These are phyloP conservation scores for Zizania palustris DNA, from an alignment of 202 grass and related monocot genomes.

Conservation along the genomic window DNA sequence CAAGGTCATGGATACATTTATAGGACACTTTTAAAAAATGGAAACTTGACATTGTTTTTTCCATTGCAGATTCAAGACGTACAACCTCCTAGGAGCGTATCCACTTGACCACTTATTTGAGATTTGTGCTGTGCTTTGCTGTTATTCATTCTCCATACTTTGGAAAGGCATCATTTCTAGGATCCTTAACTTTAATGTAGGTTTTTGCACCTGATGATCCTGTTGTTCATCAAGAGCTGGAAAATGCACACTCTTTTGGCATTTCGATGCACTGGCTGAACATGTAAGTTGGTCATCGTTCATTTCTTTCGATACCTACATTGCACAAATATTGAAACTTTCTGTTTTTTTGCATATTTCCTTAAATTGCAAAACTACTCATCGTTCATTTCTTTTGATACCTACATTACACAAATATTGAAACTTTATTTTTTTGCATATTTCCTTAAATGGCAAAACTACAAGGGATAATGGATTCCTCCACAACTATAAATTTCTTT, in stretches of 20 bases:
- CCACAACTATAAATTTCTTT: constrained; percentile 1
- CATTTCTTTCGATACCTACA: not conserved
- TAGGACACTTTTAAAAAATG: not conserved
- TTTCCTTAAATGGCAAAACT: not conserved
- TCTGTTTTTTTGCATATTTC: constrained; percentile 11
- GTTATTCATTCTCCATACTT: not conserved
- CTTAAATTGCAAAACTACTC: not conserved
- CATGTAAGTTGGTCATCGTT: constrained; percentile 52
- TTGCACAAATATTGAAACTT: not conserved
- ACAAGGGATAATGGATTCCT: constrained; percentile 12
- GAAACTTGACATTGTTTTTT: not conserved
- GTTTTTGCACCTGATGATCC: constrained; percentile 64
- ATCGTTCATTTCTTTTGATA: constrained; percentile 7
- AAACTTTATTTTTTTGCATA: constrained; percentile 3
- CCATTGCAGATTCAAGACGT: constrained; percentile 66
- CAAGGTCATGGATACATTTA: constrained; percentile 14
- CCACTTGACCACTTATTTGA: constrained; percentile 15
- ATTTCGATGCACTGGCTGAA: constrained; percentile 63
- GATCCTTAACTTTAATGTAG: constrained; percentile 56
- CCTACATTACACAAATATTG: not conserved
- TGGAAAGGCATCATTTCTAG: not conserved
- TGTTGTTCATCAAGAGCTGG: constrained; percentile 50
- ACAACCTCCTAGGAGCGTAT: constrained; percentile 61
- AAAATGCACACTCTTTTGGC: constrained; percentile 57
- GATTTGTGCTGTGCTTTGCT: not conserved